Evolutionary conservation across 176 grass and related monocot species (phyloP).

Genomic region (Oryza longistaminata): DNA sequence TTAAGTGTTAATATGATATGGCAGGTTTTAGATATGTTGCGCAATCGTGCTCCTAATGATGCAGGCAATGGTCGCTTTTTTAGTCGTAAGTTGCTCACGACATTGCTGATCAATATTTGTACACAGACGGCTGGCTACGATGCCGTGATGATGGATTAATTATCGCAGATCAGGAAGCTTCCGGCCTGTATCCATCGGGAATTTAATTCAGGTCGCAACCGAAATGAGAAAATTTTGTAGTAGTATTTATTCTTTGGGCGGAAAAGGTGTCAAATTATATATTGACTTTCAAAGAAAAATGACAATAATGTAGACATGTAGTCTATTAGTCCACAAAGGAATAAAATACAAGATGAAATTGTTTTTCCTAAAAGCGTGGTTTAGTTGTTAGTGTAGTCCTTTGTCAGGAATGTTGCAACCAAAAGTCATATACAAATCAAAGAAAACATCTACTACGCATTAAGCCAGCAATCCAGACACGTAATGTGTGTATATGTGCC

Average conservation of each 20-base stretch:
- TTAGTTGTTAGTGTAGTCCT: background rate
- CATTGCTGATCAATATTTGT: background rate
- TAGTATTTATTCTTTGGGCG: background rate
- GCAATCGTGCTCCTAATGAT: background rate
- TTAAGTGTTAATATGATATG: background rate
- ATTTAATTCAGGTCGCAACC: background rate
- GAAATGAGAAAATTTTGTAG: background rate
- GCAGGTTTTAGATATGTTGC: conserved; percentile 1
- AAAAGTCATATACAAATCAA: background rate
- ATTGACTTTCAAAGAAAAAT: background rate
- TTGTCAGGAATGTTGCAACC: background rate
- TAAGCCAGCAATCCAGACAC: background rate
- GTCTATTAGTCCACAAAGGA: background rate
- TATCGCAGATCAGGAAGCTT: background rate
- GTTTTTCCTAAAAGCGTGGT: background rate
- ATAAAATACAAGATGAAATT: background rate
- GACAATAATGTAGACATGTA: background rate
- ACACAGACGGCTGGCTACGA: background rate
- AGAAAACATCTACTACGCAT: background rate
- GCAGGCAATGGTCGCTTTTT: background rate
- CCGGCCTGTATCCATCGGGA: background rate
- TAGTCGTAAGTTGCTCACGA: background rate
- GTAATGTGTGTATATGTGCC: background rate
- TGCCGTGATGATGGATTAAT: background rate
- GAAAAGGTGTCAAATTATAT: background rate